These are phyloP conservation scores for Nyctanthes arbortristis DNA, from an alignment of 257 asterid genomes.

Conservation along the genomic window DNA sequence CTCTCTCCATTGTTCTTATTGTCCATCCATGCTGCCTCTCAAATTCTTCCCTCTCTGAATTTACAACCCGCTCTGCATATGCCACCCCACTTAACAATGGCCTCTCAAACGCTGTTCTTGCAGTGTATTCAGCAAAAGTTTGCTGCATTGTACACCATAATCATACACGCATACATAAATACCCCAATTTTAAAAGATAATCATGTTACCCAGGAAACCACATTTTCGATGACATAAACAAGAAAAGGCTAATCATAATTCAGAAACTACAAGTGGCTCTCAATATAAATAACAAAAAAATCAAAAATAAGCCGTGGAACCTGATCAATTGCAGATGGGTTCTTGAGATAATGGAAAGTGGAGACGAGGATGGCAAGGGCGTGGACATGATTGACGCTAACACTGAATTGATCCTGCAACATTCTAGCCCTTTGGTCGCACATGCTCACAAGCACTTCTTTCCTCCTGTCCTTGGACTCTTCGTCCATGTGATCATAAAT, in stretches of 20 bases:
- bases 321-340: conserved; percentile 94
- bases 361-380: conserved; percentile 93
- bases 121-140: conserved; percentile 90
- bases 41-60: conserved; percentile 70
- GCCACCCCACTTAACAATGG: conserved; percentile 93
- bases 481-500: conserved; percentile 48
- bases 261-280: conserved; percentile 3
- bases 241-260: background rate
- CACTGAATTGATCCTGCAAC: conserved; percentile 93
- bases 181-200: background rate
- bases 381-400: conserved; percentile 92
- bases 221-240: background rate
- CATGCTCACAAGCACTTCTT: conserved; percentile 75
- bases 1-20: conserved; percentile 79
- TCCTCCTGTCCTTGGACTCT: conserved; percentile 57
- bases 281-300: conserved; percentile 18
- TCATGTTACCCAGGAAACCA: background rate
- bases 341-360: conserved; percentile 82
- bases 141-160: conserved; percentile 47
- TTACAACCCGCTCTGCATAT: conserved; percentile 78
- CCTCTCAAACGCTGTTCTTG: conserved; percentile 90
- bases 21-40: conserved; percentile 85
- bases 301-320: conserved; percentile 30
- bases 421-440: conserved; percentile 96
- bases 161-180: background rate